Percentiles rank a stretch among this genome's conserved stretches.
These are phyloP conservation scores for Schizonepeta tenuifolia DNA, from an alignment of 257 asterid genomes.

Conservation along the genomic window DNA sequence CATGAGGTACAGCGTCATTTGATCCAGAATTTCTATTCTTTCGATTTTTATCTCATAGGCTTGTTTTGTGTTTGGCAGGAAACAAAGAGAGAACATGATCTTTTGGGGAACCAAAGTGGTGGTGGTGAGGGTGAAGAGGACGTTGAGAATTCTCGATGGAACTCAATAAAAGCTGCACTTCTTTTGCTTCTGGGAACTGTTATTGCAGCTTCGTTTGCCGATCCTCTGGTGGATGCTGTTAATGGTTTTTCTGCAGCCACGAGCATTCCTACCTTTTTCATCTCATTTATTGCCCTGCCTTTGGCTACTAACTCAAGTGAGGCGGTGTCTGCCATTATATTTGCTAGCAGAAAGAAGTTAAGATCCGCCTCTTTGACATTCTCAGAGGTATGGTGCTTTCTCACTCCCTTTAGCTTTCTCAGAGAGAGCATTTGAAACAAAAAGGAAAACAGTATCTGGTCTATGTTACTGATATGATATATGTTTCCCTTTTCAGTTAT, in stretches of 20 bases:
- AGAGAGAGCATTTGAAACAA: not conserved
- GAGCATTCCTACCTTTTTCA: slow-evolving; percentile 84
- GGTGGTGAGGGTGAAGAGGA: slow-evolving; percentile 73
- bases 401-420: not conserved
- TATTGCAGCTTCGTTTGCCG: slow-evolving; percentile 93
- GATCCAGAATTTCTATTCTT: slow-evolving; percentile 1
- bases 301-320: slow-evolving; percentile 97
- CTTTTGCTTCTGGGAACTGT: slow-evolving; percentile 75
- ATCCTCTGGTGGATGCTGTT: slow-evolving; percentile 93
- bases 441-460: not conserved
- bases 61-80: slow-evolving; percentile 45
- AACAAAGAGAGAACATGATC: slow-evolving; percentile 75
- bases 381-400: slow-evolving; percentile 71
- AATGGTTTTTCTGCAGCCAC: slow-evolving; percentile 89
- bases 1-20: slow-evolving; percentile 57
- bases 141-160: slow-evolving; percentile 53
- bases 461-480: not conserved
- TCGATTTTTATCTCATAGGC: slow-evolving; percentile 21
- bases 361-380: slow-evolving; percentile 91
- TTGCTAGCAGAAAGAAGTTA: slow-evolving; percentile 74
- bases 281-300: slow-evolving; percentile 86
- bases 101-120: slow-evolving; percentile 65
- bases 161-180: slow-evolving; percentile 67
- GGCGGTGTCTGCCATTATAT: slow-evolving; percentile 91
- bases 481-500: slow-evolving; percentile 50